Evolutionary conservation across 1,139 yeast species (phyloP).

Genomic region (Taphrina confusa): DNA sequence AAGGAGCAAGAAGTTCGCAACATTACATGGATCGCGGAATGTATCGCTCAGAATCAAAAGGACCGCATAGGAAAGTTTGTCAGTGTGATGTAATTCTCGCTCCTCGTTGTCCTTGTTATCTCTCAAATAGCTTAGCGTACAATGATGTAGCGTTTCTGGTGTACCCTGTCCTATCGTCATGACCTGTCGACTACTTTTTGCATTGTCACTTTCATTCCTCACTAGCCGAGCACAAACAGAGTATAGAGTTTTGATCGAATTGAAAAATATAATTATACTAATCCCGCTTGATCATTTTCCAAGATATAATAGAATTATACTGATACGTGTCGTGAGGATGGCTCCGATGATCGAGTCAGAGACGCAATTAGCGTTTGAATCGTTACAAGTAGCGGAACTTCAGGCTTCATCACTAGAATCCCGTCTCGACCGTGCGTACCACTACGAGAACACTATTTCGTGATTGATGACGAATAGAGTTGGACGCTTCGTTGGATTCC

Average conservation of each 20-base stretch:
- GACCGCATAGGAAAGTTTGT: conserved; percentile 50
- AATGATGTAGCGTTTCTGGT: background rate
- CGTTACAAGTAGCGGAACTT: conserved; percentile 10
- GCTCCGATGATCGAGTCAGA: conserved; percentile 7
- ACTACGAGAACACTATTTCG: background rate
- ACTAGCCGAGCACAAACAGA: no score
- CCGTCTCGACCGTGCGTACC: conserved; percentile 27
- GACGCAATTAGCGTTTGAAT: conserved; percentile 10
- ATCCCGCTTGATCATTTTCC: background rate
- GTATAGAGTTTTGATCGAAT: no score
- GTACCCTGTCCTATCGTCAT: no score
- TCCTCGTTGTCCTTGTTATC: background rate
- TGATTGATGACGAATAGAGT: background rate
- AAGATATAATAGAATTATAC: no score
- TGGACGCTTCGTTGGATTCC: conserved; percentile 11
- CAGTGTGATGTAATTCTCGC: conserved; percentile 45
- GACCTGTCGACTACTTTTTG: no score
- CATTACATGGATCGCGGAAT: conserved; percentile 98
- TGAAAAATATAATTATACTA: no score
- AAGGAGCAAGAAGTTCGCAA: conserved; percentile 96
- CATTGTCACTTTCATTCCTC: no score
- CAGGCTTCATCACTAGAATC: conserved; percentile 19
- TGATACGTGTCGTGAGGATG: background rate
- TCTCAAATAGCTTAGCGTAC: conserved; percentile 6
- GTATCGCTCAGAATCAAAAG: conserved; percentile 58